Percentiles rank a stretch among this genome's conserved stretches.
phyloP scores from a whole-genome alignment of 139 green algal species.

The Dunaliella sp. region DNA sequence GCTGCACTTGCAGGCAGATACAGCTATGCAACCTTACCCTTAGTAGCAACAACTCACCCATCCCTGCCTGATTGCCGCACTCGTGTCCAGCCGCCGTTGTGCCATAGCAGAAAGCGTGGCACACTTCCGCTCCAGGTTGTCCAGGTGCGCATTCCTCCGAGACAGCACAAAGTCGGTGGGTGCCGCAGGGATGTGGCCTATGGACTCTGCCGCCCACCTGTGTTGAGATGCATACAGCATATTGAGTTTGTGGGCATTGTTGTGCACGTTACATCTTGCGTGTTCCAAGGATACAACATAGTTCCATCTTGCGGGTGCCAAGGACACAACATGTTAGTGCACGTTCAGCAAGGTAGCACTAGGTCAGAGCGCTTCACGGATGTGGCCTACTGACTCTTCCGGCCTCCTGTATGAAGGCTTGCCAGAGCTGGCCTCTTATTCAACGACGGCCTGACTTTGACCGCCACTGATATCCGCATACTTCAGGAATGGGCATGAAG shows the following conservation, averaged over 20 bases:
- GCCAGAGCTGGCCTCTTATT: too few species aligned
- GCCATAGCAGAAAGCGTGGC: slow-evolving; percentile 25
- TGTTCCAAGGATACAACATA: neutral
- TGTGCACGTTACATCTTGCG: neutral
- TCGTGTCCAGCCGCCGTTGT: slow-evolving; percentile 28
- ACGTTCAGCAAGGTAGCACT: neutral
- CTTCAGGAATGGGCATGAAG: too few species aligned
- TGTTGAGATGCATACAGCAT: neutral
- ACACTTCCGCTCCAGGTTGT: slow-evolving; percentile 35
- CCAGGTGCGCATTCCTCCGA: slow-evolving; percentile 20
- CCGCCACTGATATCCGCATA: too few species aligned
- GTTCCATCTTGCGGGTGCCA: neutral
- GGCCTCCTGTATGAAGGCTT: too few species aligned
- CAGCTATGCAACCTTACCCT: too few species aligned
- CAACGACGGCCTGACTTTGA: too few species aligned
- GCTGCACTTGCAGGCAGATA: too few species aligned
- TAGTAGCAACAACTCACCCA: too few species aligned
- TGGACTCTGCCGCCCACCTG: slow-evolving; percentile 23
- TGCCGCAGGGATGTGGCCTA: slow-evolving; percentile 27
- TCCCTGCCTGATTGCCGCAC: slow-evolving; percentile 12
- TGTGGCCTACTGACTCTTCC: too few species aligned
- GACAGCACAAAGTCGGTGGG: slow-evolving; percentile 16
- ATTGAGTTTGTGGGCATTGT: neutral
- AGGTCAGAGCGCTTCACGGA: too few species aligned
- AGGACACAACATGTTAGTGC: neutral